phyloP scores from a whole-genome alignment of 176 grass and related monocot species.

The Juncus effusus region DNA sequence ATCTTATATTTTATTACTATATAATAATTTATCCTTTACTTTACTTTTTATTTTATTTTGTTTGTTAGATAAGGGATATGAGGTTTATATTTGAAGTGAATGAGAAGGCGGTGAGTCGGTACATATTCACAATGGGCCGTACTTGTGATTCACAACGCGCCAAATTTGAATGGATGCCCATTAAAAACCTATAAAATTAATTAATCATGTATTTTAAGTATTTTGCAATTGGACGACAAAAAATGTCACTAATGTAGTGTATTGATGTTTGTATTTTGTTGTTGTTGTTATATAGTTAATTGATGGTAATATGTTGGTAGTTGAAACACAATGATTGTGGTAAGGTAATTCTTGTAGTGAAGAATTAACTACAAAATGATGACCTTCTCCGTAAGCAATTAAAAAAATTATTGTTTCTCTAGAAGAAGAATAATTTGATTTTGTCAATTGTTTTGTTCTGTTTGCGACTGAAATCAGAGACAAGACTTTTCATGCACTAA shows the following conservation, averaged over 20 bases:
- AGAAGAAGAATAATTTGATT: no score
- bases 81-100: slow-evolving; percentile 34
- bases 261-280: slow-evolving; percentile 1
- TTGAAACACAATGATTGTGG: neutral
- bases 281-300: neutral
- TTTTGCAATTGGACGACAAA: neutral
- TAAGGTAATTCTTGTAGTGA: neutral
- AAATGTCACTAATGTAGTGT: neutral
- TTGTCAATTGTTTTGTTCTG: no score
- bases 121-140: slow-evolving; percentile 13
- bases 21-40: slow-evolving; percentile 12
- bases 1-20: neutral
- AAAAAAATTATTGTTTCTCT: no score
- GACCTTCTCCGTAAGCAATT: no score
- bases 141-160: slow-evolving; percentile 4
- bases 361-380: no score
- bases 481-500: no score
- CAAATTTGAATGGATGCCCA: slow-evolving; percentile 13
- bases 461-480: no score
- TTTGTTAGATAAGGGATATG: slow-evolving; percentile 27
- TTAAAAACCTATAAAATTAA: neutral
- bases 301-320: neutral
- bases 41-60: neutral
- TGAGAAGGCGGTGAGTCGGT: slow-evolving; percentile 25
- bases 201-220: slow-evolving; percentile 4